Conservation (phyloP, 2,329 filamentous ascomycete species). For the Juglanconis juglandina region DNA sequence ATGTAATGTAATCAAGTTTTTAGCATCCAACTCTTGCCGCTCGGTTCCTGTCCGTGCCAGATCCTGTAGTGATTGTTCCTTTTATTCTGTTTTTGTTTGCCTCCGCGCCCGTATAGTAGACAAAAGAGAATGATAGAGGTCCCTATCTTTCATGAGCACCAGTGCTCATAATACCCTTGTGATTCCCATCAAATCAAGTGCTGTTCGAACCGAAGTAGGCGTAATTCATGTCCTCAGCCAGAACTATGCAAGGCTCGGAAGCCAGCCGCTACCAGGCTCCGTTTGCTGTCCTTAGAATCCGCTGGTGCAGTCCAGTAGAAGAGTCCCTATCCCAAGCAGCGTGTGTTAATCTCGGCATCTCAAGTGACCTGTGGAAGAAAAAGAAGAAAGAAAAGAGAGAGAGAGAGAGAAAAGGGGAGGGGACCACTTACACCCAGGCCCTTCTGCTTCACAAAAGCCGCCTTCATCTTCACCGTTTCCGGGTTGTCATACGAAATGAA, state of each 20-base stretch:
- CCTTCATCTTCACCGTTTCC: constrained; percentile 72
- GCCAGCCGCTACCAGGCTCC: constrained; percentile 57
- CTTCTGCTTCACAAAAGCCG: constrained; percentile 67
- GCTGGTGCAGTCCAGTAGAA: constrained; percentile 81
- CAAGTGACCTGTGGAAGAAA: constrained; percentile 1
- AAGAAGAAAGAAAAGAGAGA: not conserved
- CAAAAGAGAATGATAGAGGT: not conserved
- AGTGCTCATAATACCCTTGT: not conserved
- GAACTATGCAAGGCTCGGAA: constrained; percentile 56
- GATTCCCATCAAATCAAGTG: not conserved
- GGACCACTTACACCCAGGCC: constrained; percentile 56
- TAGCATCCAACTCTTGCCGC: not conserved
- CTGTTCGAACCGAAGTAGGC: not conserved
- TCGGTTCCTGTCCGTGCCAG: not conserved
- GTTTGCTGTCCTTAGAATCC: constrained; percentile 57
- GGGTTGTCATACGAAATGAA: constrained; percentile 80
- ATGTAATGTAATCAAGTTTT: not conserved
- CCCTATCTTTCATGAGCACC: not conserved
- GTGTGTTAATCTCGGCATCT: constrained; percentile 12
- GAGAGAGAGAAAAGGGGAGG: not conserved
- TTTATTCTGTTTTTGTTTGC: not conserved
- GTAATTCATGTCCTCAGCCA: constrained; percentile 19
- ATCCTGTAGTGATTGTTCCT: not conserved
- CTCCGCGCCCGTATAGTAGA: not conserved
- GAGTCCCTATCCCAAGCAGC: constrained; percentile 52